Conservation (phyloP, 495 filamentous ascomycete genomes). For the Penicillium pulvis region DNA sequence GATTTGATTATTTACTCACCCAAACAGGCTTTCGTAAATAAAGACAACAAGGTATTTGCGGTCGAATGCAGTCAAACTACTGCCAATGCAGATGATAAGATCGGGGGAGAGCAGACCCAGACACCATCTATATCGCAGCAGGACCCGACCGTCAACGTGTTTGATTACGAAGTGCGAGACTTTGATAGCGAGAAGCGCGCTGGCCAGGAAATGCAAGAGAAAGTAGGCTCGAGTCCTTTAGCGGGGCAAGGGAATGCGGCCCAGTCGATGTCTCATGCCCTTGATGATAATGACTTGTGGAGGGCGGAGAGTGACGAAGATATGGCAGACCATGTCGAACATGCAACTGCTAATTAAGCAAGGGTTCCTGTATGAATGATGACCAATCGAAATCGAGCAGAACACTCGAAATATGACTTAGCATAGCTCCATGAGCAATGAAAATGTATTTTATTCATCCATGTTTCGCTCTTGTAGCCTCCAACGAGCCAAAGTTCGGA, state of each 20-base stretch:
- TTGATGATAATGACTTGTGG: slow-evolving; percentile 18
- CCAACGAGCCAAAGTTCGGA: background rate
- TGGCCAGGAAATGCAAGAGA: slow-evolving; percentile 46
- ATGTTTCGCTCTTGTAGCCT: background rate
- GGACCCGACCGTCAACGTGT: slow-evolving; percentile 37
- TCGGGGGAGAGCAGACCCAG: background rate
- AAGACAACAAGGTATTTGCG: slow-evolving; percentile 50
- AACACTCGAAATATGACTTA: background rate
- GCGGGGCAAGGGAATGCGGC: slow-evolving; percentile 2
- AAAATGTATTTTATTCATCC: background rate
- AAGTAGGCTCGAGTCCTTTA: slow-evolving; percentile 23
- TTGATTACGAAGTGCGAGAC: slow-evolving; percentile 43
- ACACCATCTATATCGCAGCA: background rate
- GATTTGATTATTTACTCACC: slow-evolving; percentile 6
- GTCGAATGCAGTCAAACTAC: slow-evolving; percentile 36
- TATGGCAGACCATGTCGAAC: slow-evolving; percentile 20
- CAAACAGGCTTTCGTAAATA: slow-evolving; percentile 46
- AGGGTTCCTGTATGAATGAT: slow-evolving; percentile 17
- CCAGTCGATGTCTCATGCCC: background rate
- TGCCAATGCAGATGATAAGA: background rate
- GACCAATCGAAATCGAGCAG: slow-evolving; percentile 19
- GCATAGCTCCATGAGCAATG: background rate
- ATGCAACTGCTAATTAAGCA: slow-evolving; percentile 10
- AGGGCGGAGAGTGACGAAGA: slow-evolving; percentile 19
- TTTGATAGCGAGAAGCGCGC: slow-evolving; percentile 34